Conservation (phyloP, 2,329 filamentous ascomycete genomes). For the Echinosphaeria canescens region DNA sequence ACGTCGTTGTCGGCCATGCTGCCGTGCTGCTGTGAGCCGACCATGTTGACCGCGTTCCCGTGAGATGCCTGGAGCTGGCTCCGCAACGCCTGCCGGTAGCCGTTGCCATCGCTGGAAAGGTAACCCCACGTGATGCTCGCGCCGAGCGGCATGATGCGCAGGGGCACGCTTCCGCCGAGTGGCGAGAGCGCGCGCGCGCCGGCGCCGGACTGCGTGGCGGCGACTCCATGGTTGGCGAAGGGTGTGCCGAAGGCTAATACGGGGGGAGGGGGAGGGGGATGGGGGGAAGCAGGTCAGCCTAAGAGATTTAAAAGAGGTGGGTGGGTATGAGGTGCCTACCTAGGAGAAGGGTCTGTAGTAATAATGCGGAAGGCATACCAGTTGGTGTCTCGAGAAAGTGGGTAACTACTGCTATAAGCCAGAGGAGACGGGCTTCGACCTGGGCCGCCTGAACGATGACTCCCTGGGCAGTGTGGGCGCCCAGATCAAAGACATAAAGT, state of each 20-base stretch:
- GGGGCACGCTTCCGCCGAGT: constrained; percentile 7
- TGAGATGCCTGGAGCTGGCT: constrained; percentile 9
- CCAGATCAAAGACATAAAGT: no score
- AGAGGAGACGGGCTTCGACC: no score
- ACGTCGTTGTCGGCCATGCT: constrained; percentile 17
- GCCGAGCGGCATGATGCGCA: constrained; percentile 20
- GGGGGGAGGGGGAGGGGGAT: no score
- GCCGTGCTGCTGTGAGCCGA: constrained; percentile 15
- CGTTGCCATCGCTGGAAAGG: constrained; percentile 14
- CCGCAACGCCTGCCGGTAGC: constrained; percentile 14
- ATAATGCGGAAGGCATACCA: no score
- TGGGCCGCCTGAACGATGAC: no score
- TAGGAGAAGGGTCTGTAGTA: no score
- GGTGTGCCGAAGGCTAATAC: constrained; percentile 6
- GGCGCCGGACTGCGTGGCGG: constrained; percentile 3
- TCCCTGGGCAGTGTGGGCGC: no score
- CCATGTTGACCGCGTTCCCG: constrained; percentile 15
- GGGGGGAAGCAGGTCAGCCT: no score
- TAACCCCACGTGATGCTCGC: constrained; percentile 18
- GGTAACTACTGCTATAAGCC: no score
- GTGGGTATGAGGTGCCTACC: no score
- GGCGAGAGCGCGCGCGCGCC: constrained; percentile 3
- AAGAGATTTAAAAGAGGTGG: no score
- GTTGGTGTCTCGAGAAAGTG: no score
- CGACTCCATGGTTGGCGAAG: constrained; percentile 5